Percentiles rank a stretch among this genome's conserved stretches.
Conservation (phyloP, 208 protist genomes). For the Leishmania major region DNA sequence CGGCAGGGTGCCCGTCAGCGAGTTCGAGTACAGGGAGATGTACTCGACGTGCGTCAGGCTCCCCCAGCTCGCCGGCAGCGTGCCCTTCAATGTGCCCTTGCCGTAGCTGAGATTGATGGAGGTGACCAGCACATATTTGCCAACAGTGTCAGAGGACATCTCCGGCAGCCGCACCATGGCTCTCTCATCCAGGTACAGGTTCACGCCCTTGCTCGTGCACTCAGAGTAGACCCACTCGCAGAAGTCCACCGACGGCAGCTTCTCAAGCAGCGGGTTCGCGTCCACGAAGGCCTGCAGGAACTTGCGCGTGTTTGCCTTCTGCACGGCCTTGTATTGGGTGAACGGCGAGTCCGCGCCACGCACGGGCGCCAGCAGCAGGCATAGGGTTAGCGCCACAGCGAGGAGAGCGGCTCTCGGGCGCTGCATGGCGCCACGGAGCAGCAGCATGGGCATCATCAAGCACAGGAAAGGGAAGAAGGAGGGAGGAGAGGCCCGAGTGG, state of each 20-base stretch:
- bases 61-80: conserved; percentile 13
- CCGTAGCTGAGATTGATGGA: conserved; percentile 9
- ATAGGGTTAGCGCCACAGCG: background rate
- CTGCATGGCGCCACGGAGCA: background rate
- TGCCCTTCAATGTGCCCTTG: background rate
- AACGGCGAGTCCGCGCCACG: background rate
- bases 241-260: conserved; percentile 10
- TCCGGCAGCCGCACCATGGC: conserved; percentile 15
- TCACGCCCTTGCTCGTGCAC: conserved; percentile 9
- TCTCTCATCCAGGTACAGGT: conserved; percentile 5
- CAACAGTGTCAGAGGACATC: background rate
- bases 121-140: background rate
- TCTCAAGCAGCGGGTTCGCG: background rate
- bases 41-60: conserved; percentile 1
- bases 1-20: conserved; percentile 16
- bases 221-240: conserved; percentile 13
- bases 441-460: background rate
- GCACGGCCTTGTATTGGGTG: conserved; percentile 1
- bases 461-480: background rate
- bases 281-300: conserved; percentile 10
- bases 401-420: background rate
- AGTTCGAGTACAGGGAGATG: conserved; percentile 5
- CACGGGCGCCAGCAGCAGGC: background rate
- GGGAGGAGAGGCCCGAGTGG: background rate
- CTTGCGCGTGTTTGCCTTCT: conserved; percentile 11